Percentiles rank a stretch among this genome's conserved stretches.
Evolutionary conservation across 306 rosid species (phyloP).

Genomic region (Dalbergia cultrata): DNA sequence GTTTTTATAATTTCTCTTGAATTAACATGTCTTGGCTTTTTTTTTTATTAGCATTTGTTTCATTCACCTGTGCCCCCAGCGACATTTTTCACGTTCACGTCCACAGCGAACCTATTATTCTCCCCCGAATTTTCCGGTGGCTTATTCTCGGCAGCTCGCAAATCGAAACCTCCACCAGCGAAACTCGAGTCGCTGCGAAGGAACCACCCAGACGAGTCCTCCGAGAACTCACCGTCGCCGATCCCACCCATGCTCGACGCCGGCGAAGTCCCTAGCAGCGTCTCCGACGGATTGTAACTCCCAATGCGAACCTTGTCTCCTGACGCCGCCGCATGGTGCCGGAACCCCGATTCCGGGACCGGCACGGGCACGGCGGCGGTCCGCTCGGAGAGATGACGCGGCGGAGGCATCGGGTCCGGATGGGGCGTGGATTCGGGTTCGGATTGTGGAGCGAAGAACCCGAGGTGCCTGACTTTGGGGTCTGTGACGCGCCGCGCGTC

Average conservation of each 20-base stretch:
- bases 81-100: conserved; percentile 45
- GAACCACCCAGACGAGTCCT: conserved; percentile 58
- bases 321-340: conserved; percentile 48
- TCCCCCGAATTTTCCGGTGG: conserved; percentile 22
- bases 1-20: too few relatives aligned
- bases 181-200: conserved; percentile 58
- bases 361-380: conserved; percentile 70
- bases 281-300: conserved; percentile 65
- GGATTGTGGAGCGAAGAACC: conserved; percentile 62
- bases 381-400: conserved; percentile 67
- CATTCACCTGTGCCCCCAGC: conserved; percentile 53
- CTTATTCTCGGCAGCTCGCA: conserved; percentile 31
- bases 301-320: conserved; percentile 58
- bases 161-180: conserved; percentile 54
- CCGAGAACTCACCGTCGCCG: conserved; percentile 64
- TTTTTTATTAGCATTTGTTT: too few relatives aligned
- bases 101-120: background rate
- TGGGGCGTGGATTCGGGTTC: conserved; percentile 34
- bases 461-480: conserved; percentile 83
- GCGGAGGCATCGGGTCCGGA: conserved; percentile 65
- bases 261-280: conserved; percentile 63
- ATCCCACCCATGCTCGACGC: conserved; percentile 47
- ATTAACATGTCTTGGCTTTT: too few relatives aligned
- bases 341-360: conserved; percentile 62
- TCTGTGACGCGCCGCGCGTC: conserved; percentile 68